Evolutionary conservation across 176 grass and related monocot genomes (phyloP), one percentile per base, ranked within the genome.

Genomic region (Phragmites australis): DNA sequence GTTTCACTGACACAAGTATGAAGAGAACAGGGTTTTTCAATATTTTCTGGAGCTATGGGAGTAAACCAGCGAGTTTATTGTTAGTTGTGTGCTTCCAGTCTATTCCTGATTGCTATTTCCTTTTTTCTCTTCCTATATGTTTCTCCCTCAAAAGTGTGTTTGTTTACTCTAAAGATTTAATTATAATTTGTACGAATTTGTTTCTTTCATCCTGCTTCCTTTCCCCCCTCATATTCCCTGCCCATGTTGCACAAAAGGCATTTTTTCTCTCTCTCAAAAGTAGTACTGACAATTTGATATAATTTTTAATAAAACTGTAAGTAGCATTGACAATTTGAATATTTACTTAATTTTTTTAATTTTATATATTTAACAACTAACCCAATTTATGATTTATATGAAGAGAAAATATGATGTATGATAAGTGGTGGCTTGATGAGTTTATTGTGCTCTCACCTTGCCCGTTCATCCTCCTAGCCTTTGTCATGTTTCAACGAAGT

Each of bases 401-500:
- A 9, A 55, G 17, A 9, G 34, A 17, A 48, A 54, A 25, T 42
- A 18, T 23, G 22, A 39, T 57, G 30, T 42, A 68, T 49, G 27
- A 19, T 34, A 31, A 83, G 8, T 65, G 25, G 9, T 65, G 34
- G 34, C 34, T 76, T 76, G 10, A 59, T 84, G 49, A 68, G 3
- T 62, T 76, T 82, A 10, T 52, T 70, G 19, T 63, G 44, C 40
- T 58, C 29, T 48, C n/a, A 48, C 40, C 27, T 56, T 9, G 5
- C 4, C 2, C 29, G 72, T 61, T 87, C 62, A 77, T 55, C 40
- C 21, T 40, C 29, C 34, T 77, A 48, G 32, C 16, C 42, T 82
- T 66, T 63, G 31, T 14, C 15, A 0, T 81, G 46, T 82, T 77
- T 76, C 16, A 43, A 43, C 43, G 62, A 82, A 82, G 44, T 76